A percentile compares a stretch with the other conserved stretches of the same genome.
Evolutionary conservation across 306 rosid species (phyloP).

Genomic region (Prunus kanzakura): DNA sequence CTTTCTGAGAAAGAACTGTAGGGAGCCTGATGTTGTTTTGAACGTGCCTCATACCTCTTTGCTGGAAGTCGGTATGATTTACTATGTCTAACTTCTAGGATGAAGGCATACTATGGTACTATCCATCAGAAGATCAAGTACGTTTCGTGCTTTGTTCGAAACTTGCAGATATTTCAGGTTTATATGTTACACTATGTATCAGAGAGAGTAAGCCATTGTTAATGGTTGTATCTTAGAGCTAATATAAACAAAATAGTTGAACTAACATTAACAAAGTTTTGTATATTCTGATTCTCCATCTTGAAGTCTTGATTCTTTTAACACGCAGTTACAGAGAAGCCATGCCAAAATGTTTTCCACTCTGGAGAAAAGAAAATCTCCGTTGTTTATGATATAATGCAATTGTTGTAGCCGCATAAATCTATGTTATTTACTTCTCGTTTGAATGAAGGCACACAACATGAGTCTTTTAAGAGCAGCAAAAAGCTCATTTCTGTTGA

Average conservation of each 20-base stretch:
- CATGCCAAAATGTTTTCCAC: neutral
- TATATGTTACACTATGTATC: neutral
- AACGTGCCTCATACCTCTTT: constrained; percentile 65
- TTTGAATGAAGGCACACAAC: too few species aligned
- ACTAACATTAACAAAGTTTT: neutral
- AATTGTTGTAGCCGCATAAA: too few species aligned
- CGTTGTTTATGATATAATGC: too few species aligned
- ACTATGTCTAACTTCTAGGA: constrained; percentile 47
- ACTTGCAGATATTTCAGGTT: constrained; percentile 19
- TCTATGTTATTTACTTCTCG: too few species aligned
- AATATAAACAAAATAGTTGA: neutral
- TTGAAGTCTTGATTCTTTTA: neutral
- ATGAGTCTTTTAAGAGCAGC: too few species aligned
- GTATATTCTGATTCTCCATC: neutral
- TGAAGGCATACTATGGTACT: neutral
- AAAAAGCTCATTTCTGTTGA: neutral
- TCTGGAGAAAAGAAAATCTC: too few species aligned
- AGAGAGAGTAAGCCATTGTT: neutral
- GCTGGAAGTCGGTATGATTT: constrained; percentile 83
- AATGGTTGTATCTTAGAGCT: neutral
- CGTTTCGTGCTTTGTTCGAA: neutral
- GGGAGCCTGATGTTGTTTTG: constrained; percentile 55
- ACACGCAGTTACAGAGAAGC: neutral
- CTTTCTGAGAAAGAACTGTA: constrained; percentile 67
- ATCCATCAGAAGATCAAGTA: neutral